Percentiles rank a stretch among this genome's conserved stretches.
Conservation (phyloP, 345 rosid genomes). For the Dovyalis caffra region DNA sequence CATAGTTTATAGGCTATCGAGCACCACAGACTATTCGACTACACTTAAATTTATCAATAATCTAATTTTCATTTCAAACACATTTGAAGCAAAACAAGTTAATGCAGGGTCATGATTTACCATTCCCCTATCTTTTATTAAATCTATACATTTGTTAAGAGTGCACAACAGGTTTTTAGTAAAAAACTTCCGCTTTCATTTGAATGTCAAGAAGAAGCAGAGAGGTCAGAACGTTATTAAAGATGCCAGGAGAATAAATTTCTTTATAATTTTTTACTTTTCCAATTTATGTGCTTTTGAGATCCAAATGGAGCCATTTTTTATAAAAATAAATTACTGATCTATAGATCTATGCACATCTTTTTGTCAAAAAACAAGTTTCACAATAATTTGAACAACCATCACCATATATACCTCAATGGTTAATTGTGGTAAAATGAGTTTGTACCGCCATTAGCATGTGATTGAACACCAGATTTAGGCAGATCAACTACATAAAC, state of each 20-base stretch:
- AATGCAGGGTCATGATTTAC: background rate
- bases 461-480: conserved; percentile 10
- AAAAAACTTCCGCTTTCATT: background rate
- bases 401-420: conserved; percentile 10
- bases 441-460: conserved; percentile 1
- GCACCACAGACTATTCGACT: background rate
- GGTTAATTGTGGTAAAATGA: conserved; percentile 10
- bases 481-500: conserved; percentile 22
- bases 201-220: background rate
- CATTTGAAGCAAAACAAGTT: background rate
- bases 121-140: background rate
- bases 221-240: background rate
- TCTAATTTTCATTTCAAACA: background rate
- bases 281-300: background rate
- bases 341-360: conserved; percentile 1
- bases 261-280: background rate
- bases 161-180: background rate
- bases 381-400: background rate
- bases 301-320: background rate
- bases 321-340: background rate
- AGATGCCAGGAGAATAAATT: background rate
- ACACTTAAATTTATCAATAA: background rate
- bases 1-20: background rate
- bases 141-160: background rate
- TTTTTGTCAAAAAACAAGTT: background rate